phyloP scores from a whole-genome alignment of 2,329 filamentous ascomycete genomes.

The Torrubiella hemipterigena region DNA sequence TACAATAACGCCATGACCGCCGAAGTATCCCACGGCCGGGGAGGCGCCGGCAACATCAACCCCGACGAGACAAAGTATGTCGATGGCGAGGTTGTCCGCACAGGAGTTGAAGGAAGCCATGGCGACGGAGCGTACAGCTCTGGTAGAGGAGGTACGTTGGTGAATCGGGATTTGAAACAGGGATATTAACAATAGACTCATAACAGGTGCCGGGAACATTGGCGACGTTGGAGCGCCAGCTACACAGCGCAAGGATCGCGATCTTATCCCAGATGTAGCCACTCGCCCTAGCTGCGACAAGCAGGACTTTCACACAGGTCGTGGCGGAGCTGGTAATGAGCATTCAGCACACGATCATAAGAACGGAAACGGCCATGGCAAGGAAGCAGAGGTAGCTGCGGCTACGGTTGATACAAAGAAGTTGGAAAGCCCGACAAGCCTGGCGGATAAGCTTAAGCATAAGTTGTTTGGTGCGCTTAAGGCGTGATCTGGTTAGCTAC shows the following conservation, averaged over 20 bases:
- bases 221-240: conserved; percentile 30
- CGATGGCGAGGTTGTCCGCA: conserved; percentile 49
- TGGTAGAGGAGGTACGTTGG: conserved; percentile 41
- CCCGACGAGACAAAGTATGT: conserved; percentile 45
- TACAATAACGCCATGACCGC: conserved; percentile 15
- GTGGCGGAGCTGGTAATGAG: conserved; percentile 49
- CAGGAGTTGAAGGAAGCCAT: conserved; percentile 41
- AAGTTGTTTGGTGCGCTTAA: conserved; percentile 40
- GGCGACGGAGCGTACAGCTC: conserved; percentile 46
- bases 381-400: conserved; percentile 17
- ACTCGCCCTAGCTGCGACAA: conserved; percentile 34
- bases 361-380: conserved; percentile 3
- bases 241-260: conserved; percentile 33
- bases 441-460: conserved; percentile 46
- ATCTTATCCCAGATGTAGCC: conserved; percentile 40
- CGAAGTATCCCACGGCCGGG: conserved; percentile 49
- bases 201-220: conserved; percentile 51
- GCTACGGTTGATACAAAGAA: conserved; percentile 14
- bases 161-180: neutral
- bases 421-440: conserved; percentile 21
- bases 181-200: neutral
- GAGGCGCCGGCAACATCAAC: conserved; percentile 50
- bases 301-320: conserved; percentile 43
- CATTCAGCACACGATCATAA: conserved; percentile 19
- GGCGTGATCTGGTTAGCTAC: too few species aligned